Evolutionary conservation across 2,329 filamentous ascomycete genomes (phyloP).

Genomic region (Orbilia oligospora): DNA sequence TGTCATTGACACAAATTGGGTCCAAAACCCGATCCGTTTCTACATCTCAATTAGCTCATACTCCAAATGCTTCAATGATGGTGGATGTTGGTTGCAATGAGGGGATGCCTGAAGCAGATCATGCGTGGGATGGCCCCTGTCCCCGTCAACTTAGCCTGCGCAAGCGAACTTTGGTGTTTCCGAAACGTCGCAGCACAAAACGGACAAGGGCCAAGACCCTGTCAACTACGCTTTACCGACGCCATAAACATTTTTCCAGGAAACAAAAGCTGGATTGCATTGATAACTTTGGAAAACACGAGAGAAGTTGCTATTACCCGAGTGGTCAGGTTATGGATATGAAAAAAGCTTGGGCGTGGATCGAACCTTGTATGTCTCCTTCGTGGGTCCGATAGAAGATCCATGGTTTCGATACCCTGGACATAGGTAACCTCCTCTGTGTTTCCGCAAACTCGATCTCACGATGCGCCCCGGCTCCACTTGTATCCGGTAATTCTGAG

Average conservation of each 20-base stretch:
- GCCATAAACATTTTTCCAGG: slow-evolving; percentile 40
- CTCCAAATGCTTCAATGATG: slow-evolving; percentile 36
- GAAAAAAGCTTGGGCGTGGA: slow-evolving; percentile 10
- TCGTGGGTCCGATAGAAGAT: slow-evolving; percentile 40
- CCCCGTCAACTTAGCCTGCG: slow-evolving; percentile 28
- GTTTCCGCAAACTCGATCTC: slow-evolving; percentile 27
- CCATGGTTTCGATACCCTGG: slow-evolving; percentile 51
- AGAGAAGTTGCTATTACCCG: slow-evolving; percentile 16
- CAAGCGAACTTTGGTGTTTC: slow-evolving; percentile 58
- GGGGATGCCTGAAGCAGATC: slow-evolving; percentile 56
- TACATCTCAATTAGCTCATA: slow-evolving; percentile 37
- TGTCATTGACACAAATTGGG: slow-evolving; percentile 7
- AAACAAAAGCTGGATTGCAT: slow-evolving; percentile 45
- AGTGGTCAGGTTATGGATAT: slow-evolving; percentile 29
- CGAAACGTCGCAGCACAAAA: slow-evolving; percentile 56
- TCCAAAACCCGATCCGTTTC: slow-evolving; percentile 49
- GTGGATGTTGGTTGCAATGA: slow-evolving; percentile 3
- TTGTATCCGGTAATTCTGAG: slow-evolving; percentile 12
- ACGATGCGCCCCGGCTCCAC: slow-evolving; percentile 32
- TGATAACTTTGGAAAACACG: slow-evolving; percentile 6
- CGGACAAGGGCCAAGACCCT: slow-evolving; percentile 34
- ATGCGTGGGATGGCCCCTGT: slow-evolving; percentile 48
- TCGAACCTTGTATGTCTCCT: slow-evolving; percentile 1
- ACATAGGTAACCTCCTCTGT: slow-evolving; percentile 27
- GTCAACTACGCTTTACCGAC: slow-evolving; percentile 17